phyloP scores from a whole-genome alignment of 2,329 filamentous ascomycete genomes.

The Hymenoscyphus albidus region DNA sequence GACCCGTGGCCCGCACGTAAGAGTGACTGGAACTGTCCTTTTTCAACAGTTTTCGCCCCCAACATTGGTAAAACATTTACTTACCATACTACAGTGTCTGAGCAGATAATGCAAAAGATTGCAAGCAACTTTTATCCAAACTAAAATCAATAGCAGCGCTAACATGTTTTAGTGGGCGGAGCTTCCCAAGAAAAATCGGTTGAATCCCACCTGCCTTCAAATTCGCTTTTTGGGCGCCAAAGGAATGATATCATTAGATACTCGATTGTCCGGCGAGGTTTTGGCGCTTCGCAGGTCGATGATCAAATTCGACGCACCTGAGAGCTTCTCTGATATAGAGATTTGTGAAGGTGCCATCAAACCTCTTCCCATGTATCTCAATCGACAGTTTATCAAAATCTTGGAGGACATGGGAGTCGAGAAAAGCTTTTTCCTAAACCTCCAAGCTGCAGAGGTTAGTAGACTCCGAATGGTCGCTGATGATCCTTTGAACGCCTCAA shows the following conservation, averaged over 20 bases:
- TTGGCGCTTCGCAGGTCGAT: slow-evolving; percentile 69
- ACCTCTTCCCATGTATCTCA: slow-evolving; percentile 67
- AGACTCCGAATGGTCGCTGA: slow-evolving; percentile 57
- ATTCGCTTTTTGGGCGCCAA: slow-evolving; percentile 73
- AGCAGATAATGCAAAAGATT: slow-evolving; percentile 54
- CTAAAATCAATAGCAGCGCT: no score
- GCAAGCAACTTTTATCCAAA: no score
- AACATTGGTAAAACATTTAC: not conserved
- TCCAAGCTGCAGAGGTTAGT: slow-evolving; percentile 61
- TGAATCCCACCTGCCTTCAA: slow-evolving; percentile 64
- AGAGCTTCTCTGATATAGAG: slow-evolving; percentile 52
- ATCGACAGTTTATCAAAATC: slow-evolving; percentile 81
- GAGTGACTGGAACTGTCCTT: not conserved
- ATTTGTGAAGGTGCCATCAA: slow-evolving; percentile 68
- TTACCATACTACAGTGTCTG: slow-evolving; percentile 47
- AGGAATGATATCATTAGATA: slow-evolving; percentile 72
- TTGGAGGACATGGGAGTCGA: slow-evolving; percentile 71
- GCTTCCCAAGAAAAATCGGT: slow-evolving; percentile 42
- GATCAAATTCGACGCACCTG: slow-evolving; percentile 67
- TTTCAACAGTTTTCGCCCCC: not conserved
- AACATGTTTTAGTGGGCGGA: slow-evolving; percentile 40
- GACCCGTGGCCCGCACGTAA: no score
- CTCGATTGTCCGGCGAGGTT: slow-evolving; percentile 50
- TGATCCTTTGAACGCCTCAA: slow-evolving; percentile 57
- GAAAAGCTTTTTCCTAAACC: slow-evolving; percentile 54